Conservation (phyloP, 441 rosid genomes). For the Aleurites moluccanus region DNA sequence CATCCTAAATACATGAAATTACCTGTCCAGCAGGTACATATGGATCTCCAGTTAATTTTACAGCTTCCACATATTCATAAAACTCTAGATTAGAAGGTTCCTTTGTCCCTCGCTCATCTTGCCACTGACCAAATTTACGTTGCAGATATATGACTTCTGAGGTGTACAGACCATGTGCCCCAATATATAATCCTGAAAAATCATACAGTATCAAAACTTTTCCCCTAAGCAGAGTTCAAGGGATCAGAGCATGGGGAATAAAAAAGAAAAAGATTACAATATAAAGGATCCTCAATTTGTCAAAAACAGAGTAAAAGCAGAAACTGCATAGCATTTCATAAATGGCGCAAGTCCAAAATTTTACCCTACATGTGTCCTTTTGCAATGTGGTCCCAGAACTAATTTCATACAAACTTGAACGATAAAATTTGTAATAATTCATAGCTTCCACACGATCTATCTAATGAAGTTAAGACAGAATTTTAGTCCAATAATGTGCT, state of each 20-base stretch:
- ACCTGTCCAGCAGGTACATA: conserved; percentile 98
- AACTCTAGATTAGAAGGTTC: conserved; percentile 67
- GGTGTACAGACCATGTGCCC: conserved; percentile 80
- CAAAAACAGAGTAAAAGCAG: conserved; percentile 15
- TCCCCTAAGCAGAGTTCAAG: conserved; percentile 5
- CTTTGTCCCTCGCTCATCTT: conserved; percentile 55
- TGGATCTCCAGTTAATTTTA: conserved; percentile 89
- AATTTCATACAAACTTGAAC: neutral
- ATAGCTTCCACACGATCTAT: neutral
- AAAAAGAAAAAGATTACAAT: neutral
- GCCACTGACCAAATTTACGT: conserved; percentile 90
- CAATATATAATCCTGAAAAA: conserved; percentile 82
- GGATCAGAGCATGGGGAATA: neutral
- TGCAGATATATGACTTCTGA: conserved; percentile 88
- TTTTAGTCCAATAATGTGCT: neutral
- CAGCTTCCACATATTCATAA: conserved; percentile 94
- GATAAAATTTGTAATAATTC: neutral
- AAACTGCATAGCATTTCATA: conserved; percentile 17
- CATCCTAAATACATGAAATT: conserved; percentile 21
- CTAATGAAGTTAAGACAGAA: neutral
- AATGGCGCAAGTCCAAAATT: neutral
- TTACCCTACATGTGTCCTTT: neutral
- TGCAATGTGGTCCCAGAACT: neutral
- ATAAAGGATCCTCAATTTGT: conserved; percentile 6
- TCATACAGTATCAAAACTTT: conserved; percentile 19